Evolutionary conservation across 768 basidiomycete genomes (phyloP), one percentile per base, ranked within the genome.

Genomic region (Russula emetica): DNA sequence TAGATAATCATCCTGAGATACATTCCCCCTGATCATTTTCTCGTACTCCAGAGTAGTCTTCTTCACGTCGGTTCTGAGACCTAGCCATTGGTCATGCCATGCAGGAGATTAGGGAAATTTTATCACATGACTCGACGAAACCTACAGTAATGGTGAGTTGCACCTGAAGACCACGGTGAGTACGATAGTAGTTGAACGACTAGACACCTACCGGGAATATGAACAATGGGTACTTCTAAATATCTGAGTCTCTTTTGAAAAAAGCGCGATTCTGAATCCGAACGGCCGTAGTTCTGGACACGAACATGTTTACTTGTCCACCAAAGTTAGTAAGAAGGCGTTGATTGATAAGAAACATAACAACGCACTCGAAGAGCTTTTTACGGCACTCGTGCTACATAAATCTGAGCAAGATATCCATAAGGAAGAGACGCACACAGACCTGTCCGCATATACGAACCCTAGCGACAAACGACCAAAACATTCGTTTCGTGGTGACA

Each of bases 401-500:
- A 58, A 22, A 4, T 11, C 2, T 60, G 22, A 66, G 50, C 26
- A 14, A 20, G 3, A 14, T 13, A 22, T 4, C 36, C 28, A 40
- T 20, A 13, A 22, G 7, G 9, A n/a, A 61, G 30, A 40, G n/a
- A 14, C 13, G 10, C 11, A 22, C 18, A 60, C 63, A 22, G 16
- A 67, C 66, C 49, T 26, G 58, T 24, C 55, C 16, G 24, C 66
- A 67, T 24, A 67, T 6, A 50, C 66, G 63, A 32, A 50, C 9
- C 32, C 64, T 55, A 4, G 51, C 66, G 18, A 54, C 64, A 60
- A 58, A 61, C 42, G 64, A 63, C n/a, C 64, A 28, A 26, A 50
- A 58, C 61, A 68, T 58, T 18, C 55, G 72, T 72, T 16, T 62
- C 55, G 68, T 87, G 85, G 4, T 69, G 61, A 79, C 82, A 52